phyloP scores from a whole-genome alignment of 495 filamentous ascomycete genomes.

The Astrocystis sublimbata region DNA sequence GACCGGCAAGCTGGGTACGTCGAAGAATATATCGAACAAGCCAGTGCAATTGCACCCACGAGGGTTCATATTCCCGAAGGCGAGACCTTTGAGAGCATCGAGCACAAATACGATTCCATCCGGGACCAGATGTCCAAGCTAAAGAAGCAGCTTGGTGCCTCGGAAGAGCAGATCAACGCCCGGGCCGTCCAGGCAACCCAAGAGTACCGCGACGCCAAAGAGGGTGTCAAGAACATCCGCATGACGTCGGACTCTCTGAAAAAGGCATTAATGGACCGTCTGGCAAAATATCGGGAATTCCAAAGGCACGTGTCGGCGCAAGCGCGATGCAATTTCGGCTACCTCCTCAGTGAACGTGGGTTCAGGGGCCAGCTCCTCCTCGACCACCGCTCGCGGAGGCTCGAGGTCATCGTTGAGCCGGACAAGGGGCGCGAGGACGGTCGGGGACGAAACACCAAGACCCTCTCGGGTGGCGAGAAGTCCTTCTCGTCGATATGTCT shows the following conservation, averaged over 20 bases:
- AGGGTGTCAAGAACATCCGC: slow-evolving; percentile 45
- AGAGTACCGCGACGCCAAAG: slow-evolving; percentile 41
- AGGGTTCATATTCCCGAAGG: slow-evolving; percentile 68
- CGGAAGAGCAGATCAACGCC: slow-evolving; percentile 63
- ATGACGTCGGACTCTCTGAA: slow-evolving; percentile 60
- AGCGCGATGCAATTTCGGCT: slow-evolving; percentile 82
- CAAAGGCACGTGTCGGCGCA: slow-evolving; percentile 78
- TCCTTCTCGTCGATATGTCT: slow-evolving; percentile 97
- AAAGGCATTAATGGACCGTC: slow-evolving; percentile 65
- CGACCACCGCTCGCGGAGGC: slow-evolving; percentile 68
- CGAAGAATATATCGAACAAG: slow-evolving; percentile 57
- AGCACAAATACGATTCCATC: slow-evolving; percentile 63
- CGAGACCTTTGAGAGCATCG: slow-evolving; percentile 64
- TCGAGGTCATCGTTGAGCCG: slow-evolving; percentile 81
- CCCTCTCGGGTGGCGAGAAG: slow-evolving; percentile 93
- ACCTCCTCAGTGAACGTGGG: slow-evolving; percentile 81
- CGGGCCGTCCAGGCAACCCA: slow-evolving; percentile 36
- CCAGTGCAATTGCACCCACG: slow-evolving; percentile 51
- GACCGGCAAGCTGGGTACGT: slow-evolving; percentile 51
- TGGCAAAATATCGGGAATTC: slow-evolving; percentile 77
- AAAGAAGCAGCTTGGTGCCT: slow-evolving; percentile 56
- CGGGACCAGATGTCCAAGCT: slow-evolving; percentile 58
- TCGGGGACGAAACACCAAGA: slow-evolving; percentile 78
- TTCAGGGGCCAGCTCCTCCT: slow-evolving; percentile 81
- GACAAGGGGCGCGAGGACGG: slow-evolving; percentile 69